Conservation (phyloP, 139 green algal species). For the Asterochloris erici region DNA sequence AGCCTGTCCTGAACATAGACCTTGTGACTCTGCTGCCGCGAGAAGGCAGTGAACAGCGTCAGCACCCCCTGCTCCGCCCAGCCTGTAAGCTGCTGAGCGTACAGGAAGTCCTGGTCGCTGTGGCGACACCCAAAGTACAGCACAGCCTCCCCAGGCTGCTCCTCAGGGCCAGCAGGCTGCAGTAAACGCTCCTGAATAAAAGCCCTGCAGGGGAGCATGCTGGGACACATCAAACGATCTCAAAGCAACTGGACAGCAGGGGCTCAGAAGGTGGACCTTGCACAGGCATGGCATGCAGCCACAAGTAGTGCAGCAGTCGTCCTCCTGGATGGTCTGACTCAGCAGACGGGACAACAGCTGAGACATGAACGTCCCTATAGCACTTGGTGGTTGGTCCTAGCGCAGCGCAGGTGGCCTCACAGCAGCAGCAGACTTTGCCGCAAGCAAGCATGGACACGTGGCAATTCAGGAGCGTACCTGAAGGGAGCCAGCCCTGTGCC, state of each 20-base stretch:
- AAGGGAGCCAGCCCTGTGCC: slow-evolving; percentile 91
- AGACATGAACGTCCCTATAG: no score
- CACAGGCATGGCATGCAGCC: no score
- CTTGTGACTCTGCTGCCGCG: slow-evolving; percentile 68
- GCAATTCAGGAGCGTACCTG: slow-evolving; percentile 24
- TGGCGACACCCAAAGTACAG: slow-evolving; percentile 88
- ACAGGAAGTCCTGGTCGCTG: slow-evolving; percentile 85
- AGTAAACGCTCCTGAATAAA: slow-evolving; percentile 33
- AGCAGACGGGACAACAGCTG: no score
- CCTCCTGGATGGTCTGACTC: no score
- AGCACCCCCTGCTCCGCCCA: slow-evolving; percentile 58
- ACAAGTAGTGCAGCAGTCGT: no score
- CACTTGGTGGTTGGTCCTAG: no score
- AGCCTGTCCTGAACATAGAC: slow-evolving; percentile 95
- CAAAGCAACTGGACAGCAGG: no score
- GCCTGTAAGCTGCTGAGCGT: slow-evolving; percentile 59
- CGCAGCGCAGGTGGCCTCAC: no score
- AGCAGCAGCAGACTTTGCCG: no score
- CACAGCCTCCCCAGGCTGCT: slow-evolving; percentile 28
- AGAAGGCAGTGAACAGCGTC: slow-evolving; percentile 80
- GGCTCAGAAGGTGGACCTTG: no score
- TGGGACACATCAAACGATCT: no score
- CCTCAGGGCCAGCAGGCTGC: neutral
- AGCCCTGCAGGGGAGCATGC: neutral
- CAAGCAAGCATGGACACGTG: no score